These are phyloP conservation scores for Geotrichum citri-aurantii DNA, from an alignment of 1,139 yeast species.

Conservation along the genomic window DNA sequence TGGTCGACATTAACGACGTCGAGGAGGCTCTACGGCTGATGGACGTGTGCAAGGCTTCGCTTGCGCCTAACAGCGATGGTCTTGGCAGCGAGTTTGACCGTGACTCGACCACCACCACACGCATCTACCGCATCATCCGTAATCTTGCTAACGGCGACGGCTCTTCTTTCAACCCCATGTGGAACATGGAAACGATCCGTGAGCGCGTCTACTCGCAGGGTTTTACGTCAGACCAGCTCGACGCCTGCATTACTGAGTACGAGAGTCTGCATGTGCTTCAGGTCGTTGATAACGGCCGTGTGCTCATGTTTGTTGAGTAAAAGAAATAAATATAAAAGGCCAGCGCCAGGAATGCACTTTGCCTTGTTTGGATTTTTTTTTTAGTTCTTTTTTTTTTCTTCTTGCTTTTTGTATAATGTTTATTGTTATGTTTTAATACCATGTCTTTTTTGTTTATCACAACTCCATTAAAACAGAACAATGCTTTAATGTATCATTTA, in stretches of 20 bases:
- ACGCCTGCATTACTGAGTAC: constrained; percentile 70
- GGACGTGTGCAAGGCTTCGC: constrained; percentile 79
- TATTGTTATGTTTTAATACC: not conserved
- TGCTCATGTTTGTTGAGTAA: constrained; percentile 26
- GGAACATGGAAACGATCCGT: constrained; percentile 55
- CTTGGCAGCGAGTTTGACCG: constrained; percentile 37
- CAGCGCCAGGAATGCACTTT: too few relatives aligned
- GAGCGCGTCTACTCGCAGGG: constrained; percentile 79
- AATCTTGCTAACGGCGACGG: constrained; percentile 48
- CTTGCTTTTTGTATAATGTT: not conserved
- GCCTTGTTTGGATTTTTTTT: too few relatives aligned
- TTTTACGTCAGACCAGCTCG: constrained; percentile 72
- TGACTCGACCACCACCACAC: constrained; percentile 48
- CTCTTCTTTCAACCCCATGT: constrained; percentile 36
- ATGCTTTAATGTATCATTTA: not conserved
- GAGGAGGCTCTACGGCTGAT: constrained; percentile 90
- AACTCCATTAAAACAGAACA: too few relatives aligned
- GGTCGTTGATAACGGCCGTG: constrained; percentile 46
- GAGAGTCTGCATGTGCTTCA: constrained; percentile 73
- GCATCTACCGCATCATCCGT: constrained; percentile 57
- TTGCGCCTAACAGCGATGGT: constrained; percentile 47
- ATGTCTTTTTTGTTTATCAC: constrained; percentile 1
- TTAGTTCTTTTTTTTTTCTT: not conserved
- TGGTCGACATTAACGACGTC: constrained; percentile 73
- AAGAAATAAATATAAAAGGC: not conserved